phyloP scores from a whole-genome alignment of 2,329 filamentous ascomycete genomes.

The Fusarium mexicanum region DNA sequence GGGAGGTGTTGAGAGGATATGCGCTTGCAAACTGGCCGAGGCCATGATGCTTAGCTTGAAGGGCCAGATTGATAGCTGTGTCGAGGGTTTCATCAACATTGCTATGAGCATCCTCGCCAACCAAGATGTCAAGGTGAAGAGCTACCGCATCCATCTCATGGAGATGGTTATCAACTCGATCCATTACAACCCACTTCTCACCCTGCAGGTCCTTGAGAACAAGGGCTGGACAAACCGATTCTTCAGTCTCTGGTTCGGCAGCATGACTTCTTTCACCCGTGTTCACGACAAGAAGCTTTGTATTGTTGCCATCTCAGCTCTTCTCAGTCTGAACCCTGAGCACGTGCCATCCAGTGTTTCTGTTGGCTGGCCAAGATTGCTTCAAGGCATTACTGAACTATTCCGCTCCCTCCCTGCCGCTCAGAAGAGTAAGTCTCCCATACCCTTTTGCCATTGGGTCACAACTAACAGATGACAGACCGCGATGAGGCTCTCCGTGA shows the following conservation, averaged over 20 bases:
- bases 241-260: slow-evolving; percentile 98
- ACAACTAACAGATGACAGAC: slow-evolving; percentile 60
- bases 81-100: slow-evolving; percentile 88
- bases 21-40: slow-evolving; percentile 96
- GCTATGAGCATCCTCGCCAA: slow-evolving; percentile 84
- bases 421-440: slow-evolving; percentile 74
- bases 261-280: slow-evolving; percentile 89
- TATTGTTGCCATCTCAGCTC: slow-evolving; percentile 89
- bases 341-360: slow-evolving; percentile 93
- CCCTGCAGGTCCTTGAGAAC: slow-evolving; percentile 86
- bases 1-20: slow-evolving; percentile 92
- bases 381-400: slow-evolving; percentile 86
- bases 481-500: slow-evolving; percentile 93
- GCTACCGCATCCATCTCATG: slow-evolving; percentile 95
- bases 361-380: slow-evolving; percentile 90
- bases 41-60: slow-evolving; percentile 96
- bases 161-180: slow-evolving; percentile 99
- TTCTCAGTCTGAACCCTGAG: slow-evolving; percentile 80
- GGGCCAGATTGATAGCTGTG: slow-evolving; percentile 86
- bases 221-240: slow-evolving; percentile 99
- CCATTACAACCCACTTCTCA: slow-evolving; percentile 92
- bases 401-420: slow-evolving; percentile 92
- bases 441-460: too few species aligned
- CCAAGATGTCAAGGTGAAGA: slow-evolving; percentile 86
- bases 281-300: slow-evolving; percentile 99